Percentiles rank a stretch among this genome's conserved stretches.
Evolutionary conservation across 2,329 filamentous ascomycete genomes (phyloP).

Genomic region (Cordyceps tenuipes): DNA sequence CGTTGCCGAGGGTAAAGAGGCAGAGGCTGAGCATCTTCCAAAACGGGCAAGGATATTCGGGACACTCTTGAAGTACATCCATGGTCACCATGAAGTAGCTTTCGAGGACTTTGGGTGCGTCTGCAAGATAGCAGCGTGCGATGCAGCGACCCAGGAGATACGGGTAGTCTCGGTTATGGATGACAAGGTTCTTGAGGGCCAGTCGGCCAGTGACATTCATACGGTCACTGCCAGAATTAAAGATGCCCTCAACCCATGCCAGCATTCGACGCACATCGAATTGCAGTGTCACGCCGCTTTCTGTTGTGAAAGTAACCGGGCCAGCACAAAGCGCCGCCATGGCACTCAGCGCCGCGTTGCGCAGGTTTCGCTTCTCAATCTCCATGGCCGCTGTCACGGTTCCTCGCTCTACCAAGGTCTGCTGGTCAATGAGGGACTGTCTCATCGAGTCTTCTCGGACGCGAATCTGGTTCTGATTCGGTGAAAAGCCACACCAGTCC

Average conservation of each 20-base stretch:
- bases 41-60: conserved; percentile 76
- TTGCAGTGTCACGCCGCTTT: conserved; percentile 77
- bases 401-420: conserved; percentile 65
- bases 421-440: conserved; percentile 73
- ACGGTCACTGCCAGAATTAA: conserved; percentile 82
- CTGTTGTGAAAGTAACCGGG: conserved; percentile 78
- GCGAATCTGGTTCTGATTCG: conserved; percentile 75
- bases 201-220: conserved; percentile 84
- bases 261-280: conserved; percentile 92
- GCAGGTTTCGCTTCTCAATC: conserved; percentile 89
- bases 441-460: conserved; percentile 81
- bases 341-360: conserved; percentile 82
- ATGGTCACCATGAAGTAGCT: conserved; percentile 94
- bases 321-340: conserved; percentile 90
- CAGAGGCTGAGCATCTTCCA: conserved; percentile 87
- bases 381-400: conserved; percentile 85
- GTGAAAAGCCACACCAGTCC: conserved; percentile 97
- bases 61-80: conserved; percentile 73
- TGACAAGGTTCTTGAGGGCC: conserved; percentile 80
- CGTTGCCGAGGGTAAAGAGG: conserved; percentile 86
- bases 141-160: conserved; percentile 86
- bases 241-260: conserved; percentile 91
- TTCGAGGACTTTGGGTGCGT: conserved; percentile 73
- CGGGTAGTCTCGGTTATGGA: conserved; percentile 80
- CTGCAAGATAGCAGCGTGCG: conserved; percentile 78